Conservation (phyloP, 2,329 filamentous ascomycete genomes). For the Diplodia intermedia region DNA sequence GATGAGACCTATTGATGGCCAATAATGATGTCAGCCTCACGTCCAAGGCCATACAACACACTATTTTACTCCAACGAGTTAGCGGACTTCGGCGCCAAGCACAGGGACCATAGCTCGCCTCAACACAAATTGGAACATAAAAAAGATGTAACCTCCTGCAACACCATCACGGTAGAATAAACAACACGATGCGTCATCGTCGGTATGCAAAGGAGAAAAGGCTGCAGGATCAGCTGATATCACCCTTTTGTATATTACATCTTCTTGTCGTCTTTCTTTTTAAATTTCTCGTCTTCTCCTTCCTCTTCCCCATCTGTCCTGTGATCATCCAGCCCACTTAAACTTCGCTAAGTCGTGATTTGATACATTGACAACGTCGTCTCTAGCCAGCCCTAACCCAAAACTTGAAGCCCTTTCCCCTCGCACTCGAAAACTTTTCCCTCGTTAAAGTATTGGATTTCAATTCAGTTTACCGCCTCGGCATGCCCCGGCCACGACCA, state of each 20-base stretch:
- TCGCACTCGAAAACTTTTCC: background rate
- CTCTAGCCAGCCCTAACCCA: constrained; percentile 2
- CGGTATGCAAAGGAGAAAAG: background rate
- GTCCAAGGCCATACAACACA: too few relatives aligned
- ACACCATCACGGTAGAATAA: background rate
- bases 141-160: too few relatives aligned
- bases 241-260: constrained; percentile 24
- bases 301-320: background rate
- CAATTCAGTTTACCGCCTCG: constrained; percentile 65
- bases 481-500: constrained; percentile 85
- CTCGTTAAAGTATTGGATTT: background rate
- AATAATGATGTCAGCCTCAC: too few relatives aligned
- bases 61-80: background rate
- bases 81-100: background rate
- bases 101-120: background rate
- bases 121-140: background rate
- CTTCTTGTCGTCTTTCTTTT: constrained; percentile 18
- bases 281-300: background rate
- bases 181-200: background rate
- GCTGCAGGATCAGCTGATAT: constrained; percentile 8
- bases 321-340: constrained; percentile 15
- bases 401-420: background rate
- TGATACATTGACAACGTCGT: constrained; percentile 26
- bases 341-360: constrained; percentile 21
- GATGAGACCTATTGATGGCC: too few relatives aligned